Base-by-base conservation (phyloP, 176 grass and related monocot species). In the Elymus sibiricus region DNA sequence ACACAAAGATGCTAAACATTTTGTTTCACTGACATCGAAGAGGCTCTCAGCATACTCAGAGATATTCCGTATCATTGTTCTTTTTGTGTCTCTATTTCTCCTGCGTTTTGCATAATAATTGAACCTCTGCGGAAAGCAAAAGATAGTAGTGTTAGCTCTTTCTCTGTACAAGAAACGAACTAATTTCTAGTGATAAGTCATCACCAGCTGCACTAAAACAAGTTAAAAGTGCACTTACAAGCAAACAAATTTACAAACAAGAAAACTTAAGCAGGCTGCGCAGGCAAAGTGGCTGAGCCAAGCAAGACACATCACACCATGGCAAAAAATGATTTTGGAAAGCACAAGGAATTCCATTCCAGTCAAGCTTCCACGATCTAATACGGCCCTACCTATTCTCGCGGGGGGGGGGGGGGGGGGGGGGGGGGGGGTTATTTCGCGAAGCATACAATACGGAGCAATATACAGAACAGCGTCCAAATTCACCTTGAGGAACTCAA, bases 81-180 rank as follows among this genome's bases (percentile, higher is more conserved):
- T 89, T 87, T 91, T 90, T 73, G 90, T 90, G 84, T 95, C 93
- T 70, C 75, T 91, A 69, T 98, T 94, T 89, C 64, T 92, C 79
- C 78, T 94, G 77, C 75, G 84, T 60, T 93, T 95, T 56, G 70
- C 84, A 64, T 95, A 94, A 81, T 84, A 86, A 83, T 84, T 95
- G 86, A 98, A 98, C 85, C 90, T 91, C 93, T 95, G 86, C 35
- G 73, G 42, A 91, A 68, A 78, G 59, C 35, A 75, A 80, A 69
- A 83, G 66, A 67, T 58, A 29, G 64, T 55, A 61, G 7, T 44
- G 39, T 90, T 32, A 32, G 31, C 72, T 80, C 59, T 86, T 90
- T 63, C 14, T 81, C 25, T 69, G 15, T 58, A 78, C 11, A 34
- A 55, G 69, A 56, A 56, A 84, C 6, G n/a, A 85, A 59, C 14